Evolutionary conservation across 83 land plant genomes (phyloP).

Genomic region (Isoetes engelmannii): DNA sequence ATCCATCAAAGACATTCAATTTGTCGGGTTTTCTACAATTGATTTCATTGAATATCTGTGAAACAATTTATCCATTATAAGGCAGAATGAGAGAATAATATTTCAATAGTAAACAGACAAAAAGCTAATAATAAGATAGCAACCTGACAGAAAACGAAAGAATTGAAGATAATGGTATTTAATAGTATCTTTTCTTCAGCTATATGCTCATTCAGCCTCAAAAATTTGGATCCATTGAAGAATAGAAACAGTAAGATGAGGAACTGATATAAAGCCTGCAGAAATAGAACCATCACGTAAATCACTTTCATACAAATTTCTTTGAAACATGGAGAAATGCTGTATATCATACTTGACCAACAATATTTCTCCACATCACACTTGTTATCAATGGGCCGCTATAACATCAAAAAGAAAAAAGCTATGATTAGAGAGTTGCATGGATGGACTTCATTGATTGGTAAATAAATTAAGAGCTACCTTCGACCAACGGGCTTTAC

Average conservation of each 20-base stretch:
- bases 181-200: background rate
- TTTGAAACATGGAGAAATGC: constrained; percentile 6
- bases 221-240: background rate
- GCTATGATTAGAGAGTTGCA: background rate
- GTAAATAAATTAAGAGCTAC: background rate
- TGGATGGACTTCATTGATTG: background rate
- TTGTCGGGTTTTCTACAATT: constrained; percentile 36
- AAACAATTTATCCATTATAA: background rate
- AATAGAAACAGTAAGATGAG: background rate
- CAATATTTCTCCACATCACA: constrained; percentile 12
- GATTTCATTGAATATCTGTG: constrained; percentile 36
- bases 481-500: background rate
- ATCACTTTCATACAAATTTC: background rate
- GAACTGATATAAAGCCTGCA: constrained; percentile 7
- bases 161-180: constrained; percentile 27
- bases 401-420: background rate
- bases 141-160: constrained; percentile 41
- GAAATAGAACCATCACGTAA: background rate
- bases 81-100: background rate
- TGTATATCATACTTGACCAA: background rate
- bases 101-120: background rate
- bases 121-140: background rate
- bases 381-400: constrained; percentile 6
- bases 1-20: constrained; percentile 25
- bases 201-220: background rate